These are phyloP conservation scores for Cytospora schulzeri DNA, from an alignment of 2,329 filamentous ascomycete species.

Conservation along the genomic window DNA sequence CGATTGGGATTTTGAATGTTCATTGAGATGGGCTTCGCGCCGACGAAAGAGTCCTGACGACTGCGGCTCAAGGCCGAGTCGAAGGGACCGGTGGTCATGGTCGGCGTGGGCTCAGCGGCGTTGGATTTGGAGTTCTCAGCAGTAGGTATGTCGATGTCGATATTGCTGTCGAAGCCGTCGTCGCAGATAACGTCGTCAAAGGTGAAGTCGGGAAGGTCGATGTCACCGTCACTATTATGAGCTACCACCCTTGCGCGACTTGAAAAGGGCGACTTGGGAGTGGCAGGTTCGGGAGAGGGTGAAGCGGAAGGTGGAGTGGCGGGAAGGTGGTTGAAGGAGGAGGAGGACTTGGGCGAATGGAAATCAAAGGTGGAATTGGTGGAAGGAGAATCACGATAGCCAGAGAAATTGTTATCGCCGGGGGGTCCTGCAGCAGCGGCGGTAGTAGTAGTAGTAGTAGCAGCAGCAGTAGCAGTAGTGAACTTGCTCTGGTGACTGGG, in stretches of 20 bases:
- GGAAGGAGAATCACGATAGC: slow-evolving; percentile 37
- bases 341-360: slow-evolving; percentile 34
- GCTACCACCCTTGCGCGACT: slow-evolving; percentile 28
- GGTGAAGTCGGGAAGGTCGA: slow-evolving; percentile 34
- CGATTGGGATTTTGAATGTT: slow-evolving; percentile 67
- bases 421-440: slow-evolving; percentile 15
- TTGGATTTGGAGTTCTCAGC: slow-evolving; percentile 3
- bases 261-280: slow-evolving; percentile 42
- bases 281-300: slow-evolving; percentile 48
- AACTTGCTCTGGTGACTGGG: not conserved
- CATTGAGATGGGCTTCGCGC: slow-evolving; percentile 66
- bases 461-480: slow-evolving; percentile 6
- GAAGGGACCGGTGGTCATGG: slow-evolving; percentile 63
- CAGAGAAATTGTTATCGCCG: slow-evolving; percentile 29
- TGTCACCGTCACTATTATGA: slow-evolving; percentile 31
- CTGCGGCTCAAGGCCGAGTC: slow-evolving; percentile 60
- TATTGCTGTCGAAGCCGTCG: slow-evolving; percentile 30
- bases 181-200: slow-evolving; percentile 30
- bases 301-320: slow-evolving; percentile 42
- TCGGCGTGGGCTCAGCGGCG: slow-evolving; percentile 42
- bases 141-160: not conserved
- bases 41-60: slow-evolving; percentile 68
- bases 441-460: slow-evolving; percentile 6
- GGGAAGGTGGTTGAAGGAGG: slow-evolving; percentile 36
- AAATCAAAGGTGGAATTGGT: slow-evolving; percentile 28